Evolutionary conservation across 2,329 filamentous ascomycete species (phyloP).

Genomic region (Myriosclerotinia curreyana): DNA sequence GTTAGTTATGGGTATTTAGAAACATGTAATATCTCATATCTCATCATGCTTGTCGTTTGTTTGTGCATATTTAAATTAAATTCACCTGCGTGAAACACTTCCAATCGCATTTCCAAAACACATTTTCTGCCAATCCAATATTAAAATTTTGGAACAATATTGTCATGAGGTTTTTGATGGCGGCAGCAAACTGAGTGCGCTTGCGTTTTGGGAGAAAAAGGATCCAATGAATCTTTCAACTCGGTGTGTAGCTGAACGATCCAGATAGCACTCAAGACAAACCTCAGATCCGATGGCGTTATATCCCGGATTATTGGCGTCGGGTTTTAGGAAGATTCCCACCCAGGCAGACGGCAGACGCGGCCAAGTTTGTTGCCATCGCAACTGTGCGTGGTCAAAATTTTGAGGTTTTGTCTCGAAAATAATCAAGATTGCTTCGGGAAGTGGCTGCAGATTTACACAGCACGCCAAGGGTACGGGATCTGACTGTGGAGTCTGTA

Average conservation of each 20-base stretch:
- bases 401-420: not conserved
- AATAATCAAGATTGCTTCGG: not conserved
- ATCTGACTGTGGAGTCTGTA: not conserved
- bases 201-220: not conserved
- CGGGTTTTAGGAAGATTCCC: not conserved
- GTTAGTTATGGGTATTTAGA: not conserved
- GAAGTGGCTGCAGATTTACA: conserved; percentile 14
- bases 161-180: conserved; percentile 1
- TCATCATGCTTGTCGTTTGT: conserved; percentile 3
- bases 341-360: not conserved
- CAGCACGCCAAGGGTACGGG: not conserved
- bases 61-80: conserved; percentile 1
- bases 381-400: conserved; percentile 8
- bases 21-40: not conserved
- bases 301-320: not conserved
- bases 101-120: not conserved
- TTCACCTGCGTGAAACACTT: conserved; percentile 1
- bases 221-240: not conserved
- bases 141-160: conserved; percentile 10
- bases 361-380: conserved; percentile 10
- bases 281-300: not conserved
- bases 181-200: not conserved
- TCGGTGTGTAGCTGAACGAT: not conserved
- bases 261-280: not conserved
- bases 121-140: not conserved